Percentiles rank a stretch among this genome's conserved stretches.
phyloP scores from a whole-genome alignment of 1,284 basidiomycete genomes.

The Neotropicomus parvogracilis region DNA sequence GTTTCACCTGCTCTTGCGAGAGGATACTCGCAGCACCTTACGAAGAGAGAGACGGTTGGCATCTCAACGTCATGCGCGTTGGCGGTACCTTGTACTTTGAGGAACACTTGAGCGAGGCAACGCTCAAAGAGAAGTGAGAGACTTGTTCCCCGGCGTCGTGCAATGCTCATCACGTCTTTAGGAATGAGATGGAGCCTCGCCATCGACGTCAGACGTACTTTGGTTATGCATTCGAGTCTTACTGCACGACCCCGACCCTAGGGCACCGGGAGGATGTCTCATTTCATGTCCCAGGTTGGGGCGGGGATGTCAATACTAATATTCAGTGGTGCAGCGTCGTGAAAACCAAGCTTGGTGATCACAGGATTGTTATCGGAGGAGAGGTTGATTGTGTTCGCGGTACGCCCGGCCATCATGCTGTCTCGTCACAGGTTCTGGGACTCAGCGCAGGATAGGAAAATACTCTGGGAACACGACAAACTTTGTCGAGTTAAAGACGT shows the following conservation, averaged over 20 bases:
- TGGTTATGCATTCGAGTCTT: slow-evolving; percentile 86
- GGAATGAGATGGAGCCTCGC: slow-evolving; percentile 57
- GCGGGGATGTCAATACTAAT: slow-evolving; percentile 89
- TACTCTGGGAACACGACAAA: slow-evolving; percentile 58
- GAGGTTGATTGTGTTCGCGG: slow-evolving; percentile 93
- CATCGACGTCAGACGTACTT: slow-evolving; percentile 66
- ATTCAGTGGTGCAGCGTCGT: slow-evolving; percentile 95
- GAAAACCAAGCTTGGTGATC: slow-evolving; percentile 80
- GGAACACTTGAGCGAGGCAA: slow-evolving; percentile 62
- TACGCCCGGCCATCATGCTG: slow-evolving; percentile 32
- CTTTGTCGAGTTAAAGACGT: slow-evolving; percentile 93
- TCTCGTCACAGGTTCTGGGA: not conserved
- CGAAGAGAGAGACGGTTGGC: slow-evolving; percentile 78
- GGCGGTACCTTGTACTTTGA: slow-evolving; percentile 81
- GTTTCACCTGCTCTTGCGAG: slow-evolving; percentile 37
- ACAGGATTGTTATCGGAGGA: slow-evolving; percentile 85
- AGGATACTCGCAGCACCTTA: slow-evolving; percentile 77
- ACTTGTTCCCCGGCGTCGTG: not conserved
- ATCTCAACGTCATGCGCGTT: slow-evolving; percentile 81
- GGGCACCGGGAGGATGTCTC: slow-evolving; percentile 20
- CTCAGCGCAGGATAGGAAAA: slow-evolving; percentile 38
- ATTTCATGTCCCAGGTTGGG: slow-evolving; percentile 55
- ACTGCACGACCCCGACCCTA: slow-evolving; percentile 57
- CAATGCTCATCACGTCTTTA: slow-evolving; percentile 31
- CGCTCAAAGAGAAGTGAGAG: slow-evolving; percentile 61